Evolutionary conservation across 345 rosid genomes (phyloP).

Genomic region (Mallotus nudiflorus): DNA sequence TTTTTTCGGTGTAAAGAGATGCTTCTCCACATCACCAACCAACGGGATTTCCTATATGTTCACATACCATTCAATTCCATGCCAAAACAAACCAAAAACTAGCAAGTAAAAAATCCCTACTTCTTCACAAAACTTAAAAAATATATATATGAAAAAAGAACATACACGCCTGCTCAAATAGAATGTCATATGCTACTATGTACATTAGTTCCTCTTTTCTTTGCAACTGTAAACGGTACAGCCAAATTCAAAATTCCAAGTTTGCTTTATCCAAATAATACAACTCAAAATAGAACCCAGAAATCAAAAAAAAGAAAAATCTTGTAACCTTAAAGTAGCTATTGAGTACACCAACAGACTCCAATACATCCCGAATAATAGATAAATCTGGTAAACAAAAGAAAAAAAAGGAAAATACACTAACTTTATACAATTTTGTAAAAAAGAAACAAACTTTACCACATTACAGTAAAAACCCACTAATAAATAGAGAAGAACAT

Average conservation of each 20-base stretch:
- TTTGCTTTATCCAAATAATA: too few species aligned
- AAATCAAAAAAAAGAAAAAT: neutral
- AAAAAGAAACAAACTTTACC: neutral
- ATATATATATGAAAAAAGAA: too few species aligned
- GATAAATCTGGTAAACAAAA: slow-evolving; percentile 74
- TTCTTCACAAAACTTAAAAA: too few species aligned
- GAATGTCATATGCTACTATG: slow-evolving; percentile 67
- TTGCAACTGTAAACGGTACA: slow-evolving; percentile 39
- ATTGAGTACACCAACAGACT: slow-evolving; percentile 52
- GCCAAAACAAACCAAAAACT: too few species aligned
- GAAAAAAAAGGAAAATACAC: too few species aligned
- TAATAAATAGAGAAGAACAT: slow-evolving; percentile 3
- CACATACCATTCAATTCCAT: too few species aligned
- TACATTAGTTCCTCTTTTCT: slow-evolving; percentile 71
- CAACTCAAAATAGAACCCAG: neutral
- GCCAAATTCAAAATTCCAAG: neutral
- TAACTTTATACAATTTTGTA: too few species aligned
- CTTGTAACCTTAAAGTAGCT: slow-evolving; percentile 73
- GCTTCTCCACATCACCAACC: slow-evolving; percentile 69
- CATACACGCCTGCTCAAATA: slow-evolving; percentile 71
- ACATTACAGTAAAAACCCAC: neutral
- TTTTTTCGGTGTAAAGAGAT: slow-evolving; percentile 52
- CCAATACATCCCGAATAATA: slow-evolving; percentile 67
- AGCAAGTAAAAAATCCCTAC: too few species aligned
- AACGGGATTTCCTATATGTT: slow-evolving; percentile 58